Base-by-base conservation (phyloP, 768 basidiomycete genomes). In the Amanita phalloides region DNA sequence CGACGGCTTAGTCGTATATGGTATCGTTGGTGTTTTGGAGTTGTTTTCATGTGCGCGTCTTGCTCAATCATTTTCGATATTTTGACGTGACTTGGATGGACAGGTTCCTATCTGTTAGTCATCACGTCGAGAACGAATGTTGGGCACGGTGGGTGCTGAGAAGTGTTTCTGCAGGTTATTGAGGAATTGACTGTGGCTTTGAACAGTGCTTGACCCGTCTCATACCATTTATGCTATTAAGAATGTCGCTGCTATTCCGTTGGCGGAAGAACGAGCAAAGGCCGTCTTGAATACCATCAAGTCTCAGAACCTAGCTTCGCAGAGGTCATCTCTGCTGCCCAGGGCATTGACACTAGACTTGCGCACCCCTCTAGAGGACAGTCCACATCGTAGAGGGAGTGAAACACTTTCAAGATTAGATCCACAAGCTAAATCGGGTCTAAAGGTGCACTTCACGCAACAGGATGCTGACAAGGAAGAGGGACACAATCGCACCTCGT, bases 51-150 rank as follows among this genome's bases (percentile, higher is more conserved):
- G 89, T 90, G 66, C 53, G 70, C 65, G 3, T 13, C 33, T 13
- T 33, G 33, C 37, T 26, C 38, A 23, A 23, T 32, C 44, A 44
- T 56, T 54, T 42, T 42, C 39, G 55, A 53, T 54, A 41, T 6
- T 48, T 37, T 25, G 50, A 25, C n/a, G 43, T 55, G 48, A 39
- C 54, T 47, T 42, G 37, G 49, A 49, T 51, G 28, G 20, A 14
- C 52, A 90, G 90, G 77, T 33, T 85, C 89, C 7, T 83, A 90
- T 69, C 66, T 92, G 14, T 67, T 92, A 41, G 84, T 89, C 3
- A 77, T 92, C 44, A 81, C 79, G 17, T 72, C 78, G 1, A 76
- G 77, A 53, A 68, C 68, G 42, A 75, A 82, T 54, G 70, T 86
- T 10, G 90, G 90, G 54, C 71, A 74, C 56, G 62, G 90, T 87